Evolutionary conservation across 1,284 basidiomycete genomes (phyloP).

Genomic region (Rhizoctonia solani): DNA sequence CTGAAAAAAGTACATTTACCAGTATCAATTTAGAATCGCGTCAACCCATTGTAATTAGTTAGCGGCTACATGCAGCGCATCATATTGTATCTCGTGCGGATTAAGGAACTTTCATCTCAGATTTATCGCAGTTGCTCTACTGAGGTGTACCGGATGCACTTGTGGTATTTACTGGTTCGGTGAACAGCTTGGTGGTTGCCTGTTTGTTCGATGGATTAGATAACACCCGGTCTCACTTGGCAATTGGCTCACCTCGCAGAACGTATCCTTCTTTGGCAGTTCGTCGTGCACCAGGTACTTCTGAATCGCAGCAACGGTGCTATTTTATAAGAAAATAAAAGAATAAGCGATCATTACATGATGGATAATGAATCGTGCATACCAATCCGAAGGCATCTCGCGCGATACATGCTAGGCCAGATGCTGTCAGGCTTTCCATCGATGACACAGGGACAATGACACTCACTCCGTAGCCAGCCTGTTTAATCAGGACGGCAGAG

Average conservation of each 20-base stretch:
- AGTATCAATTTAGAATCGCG: too few species aligned
- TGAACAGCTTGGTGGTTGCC: conserved; percentile 27
- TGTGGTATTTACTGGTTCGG: not conserved
- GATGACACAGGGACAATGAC: not conserved
- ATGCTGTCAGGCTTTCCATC: not conserved
- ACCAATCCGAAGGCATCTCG: conserved; percentile 14
- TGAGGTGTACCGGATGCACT: not conserved
- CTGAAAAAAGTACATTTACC: too few species aligned
- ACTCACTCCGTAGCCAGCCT: conserved; percentile 28
- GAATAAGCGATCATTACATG: not conserved
- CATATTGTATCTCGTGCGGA: too few species aligned
- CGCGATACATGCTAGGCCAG: not conserved
- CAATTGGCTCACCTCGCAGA: not conserved
- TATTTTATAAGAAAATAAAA: not conserved
- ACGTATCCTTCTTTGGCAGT: conserved; percentile 1
- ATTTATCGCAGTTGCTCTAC: not conserved
- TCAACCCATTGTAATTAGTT: too few species aligned
- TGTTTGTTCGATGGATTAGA: conserved; percentile 26
- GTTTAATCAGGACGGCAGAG: conserved; percentile 22
- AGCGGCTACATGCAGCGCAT: too few species aligned
- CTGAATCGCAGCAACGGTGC: conserved; percentile 16
- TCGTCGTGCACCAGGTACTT: conserved; percentile 17
- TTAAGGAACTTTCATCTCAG: too few species aligned
- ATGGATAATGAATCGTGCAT: not conserved
- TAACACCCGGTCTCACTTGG: not conserved